Conservation (phyloP, 2,329 filamentous ascomycete genomes). For the Furcasterigmium furcatum region DNA sequence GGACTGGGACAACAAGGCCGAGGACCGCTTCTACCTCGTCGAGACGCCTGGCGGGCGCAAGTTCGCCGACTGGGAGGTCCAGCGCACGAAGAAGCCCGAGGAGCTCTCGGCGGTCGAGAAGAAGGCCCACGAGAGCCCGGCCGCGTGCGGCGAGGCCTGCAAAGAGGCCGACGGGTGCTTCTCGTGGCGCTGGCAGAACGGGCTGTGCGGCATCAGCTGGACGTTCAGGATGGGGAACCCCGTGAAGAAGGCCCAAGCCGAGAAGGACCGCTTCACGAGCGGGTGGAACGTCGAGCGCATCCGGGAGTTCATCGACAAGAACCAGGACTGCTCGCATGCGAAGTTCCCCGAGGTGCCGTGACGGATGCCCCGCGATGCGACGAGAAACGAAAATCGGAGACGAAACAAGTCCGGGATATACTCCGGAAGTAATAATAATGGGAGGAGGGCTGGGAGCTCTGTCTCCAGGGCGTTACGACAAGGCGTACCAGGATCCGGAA, state of each 20-base stretch:
- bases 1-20: constrained; percentile 52
- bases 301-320: constrained; percentile 30
- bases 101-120: constrained; percentile 31
- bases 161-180: constrained; percentile 30
- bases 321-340: constrained; percentile 28
- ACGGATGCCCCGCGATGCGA: too few species aligned
- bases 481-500: too few species aligned
- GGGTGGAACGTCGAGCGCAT: constrained; percentile 41
- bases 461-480: too few species aligned
- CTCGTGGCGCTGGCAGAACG: constrained; percentile 35
- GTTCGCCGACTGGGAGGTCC: constrained; percentile 25
- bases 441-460: too few species aligned
- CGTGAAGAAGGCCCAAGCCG: constrained; percentile 19
- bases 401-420: too few species aligned
- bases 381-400: too few species aligned
- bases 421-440: too few species aligned
- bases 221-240: constrained; percentile 36
- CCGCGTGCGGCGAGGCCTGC: constrained; percentile 43
- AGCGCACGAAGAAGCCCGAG: constrained; percentile 24
- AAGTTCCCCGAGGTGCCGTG: constrained; percentile 21
- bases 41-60: constrained; percentile 13
- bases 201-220: constrained; percentile 30
- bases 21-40: constrained; percentile 40
- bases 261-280: constrained; percentile 27
- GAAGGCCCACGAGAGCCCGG: constrained; percentile 35